Percentiles rank a stretch among this genome's conserved stretches.
Conservation (phyloP, 73 alveolate genomes). For the Tetrahymena borealis region DNA sequence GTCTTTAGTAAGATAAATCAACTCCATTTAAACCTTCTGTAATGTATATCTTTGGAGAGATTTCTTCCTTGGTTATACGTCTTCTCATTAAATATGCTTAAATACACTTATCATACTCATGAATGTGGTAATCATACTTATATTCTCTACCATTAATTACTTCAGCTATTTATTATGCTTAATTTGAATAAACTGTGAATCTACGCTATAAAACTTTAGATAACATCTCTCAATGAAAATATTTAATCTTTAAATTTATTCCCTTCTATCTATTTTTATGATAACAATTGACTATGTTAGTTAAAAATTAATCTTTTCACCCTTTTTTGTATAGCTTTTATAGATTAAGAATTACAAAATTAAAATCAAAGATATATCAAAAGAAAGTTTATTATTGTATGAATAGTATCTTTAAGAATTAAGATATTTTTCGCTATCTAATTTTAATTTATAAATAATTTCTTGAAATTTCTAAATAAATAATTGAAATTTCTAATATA, state of each 20-base stretch:
- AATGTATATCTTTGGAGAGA: slow-evolving; percentile 29
- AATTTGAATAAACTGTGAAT: slow-evolving; percentile 38
- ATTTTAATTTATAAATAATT: background rate
- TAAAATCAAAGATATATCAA: background rate
- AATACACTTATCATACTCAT: slow-evolving; percentile 5
- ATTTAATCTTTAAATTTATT: too few species aligned
- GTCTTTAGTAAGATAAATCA: slow-evolving; percentile 22
- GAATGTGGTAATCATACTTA: slow-evolving; percentile 11
- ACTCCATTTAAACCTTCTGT: slow-evolving; percentile 35
- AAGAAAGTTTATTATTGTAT: background rate
- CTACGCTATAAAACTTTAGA: slow-evolving; percentile 11
- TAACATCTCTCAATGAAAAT: too few species aligned
- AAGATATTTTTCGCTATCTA: background rate
- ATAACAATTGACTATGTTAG: background rate
- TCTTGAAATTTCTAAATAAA: background rate
- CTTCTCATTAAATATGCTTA: slow-evolving; percentile 35
- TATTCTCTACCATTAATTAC: slow-evolving; percentile 16
- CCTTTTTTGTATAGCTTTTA: background rate
- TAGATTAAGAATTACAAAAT: background rate
- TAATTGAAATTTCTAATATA: background rate
- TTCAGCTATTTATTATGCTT: slow-evolving; percentile 6
- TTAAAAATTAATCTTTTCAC: background rate
- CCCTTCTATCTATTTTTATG: background rate
- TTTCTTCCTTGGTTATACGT: slow-evolving; percentile 33
- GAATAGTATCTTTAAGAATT: background rate